Evolutionary conservation across 306 rosid genomes (phyloP).

Genomic region (Sicyos baderoa): DNA sequence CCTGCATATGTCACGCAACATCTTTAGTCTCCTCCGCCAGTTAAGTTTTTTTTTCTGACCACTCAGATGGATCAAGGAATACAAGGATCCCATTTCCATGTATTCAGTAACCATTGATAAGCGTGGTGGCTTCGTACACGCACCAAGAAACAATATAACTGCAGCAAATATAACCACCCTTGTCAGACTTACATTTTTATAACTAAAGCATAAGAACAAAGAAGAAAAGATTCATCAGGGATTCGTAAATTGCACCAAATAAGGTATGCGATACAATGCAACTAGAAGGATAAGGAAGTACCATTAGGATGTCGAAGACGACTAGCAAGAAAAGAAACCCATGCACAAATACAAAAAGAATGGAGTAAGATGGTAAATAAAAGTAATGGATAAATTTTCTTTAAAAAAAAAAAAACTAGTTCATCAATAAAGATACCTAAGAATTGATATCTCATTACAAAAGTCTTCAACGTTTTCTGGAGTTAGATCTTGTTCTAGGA

Average conservation of each 20-base stretch:
- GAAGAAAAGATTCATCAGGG: neutral
- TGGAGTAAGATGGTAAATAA: constrained; percentile 39
- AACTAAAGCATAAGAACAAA: constrained; percentile 1
- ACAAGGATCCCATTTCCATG: constrained; percentile 96
- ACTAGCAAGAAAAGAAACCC: constrained; percentile 40
- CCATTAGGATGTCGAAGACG: constrained; percentile 99
- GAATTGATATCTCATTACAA: constrained; percentile 93
- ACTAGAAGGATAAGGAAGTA: constrained; percentile 27
- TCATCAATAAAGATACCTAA: constrained; percentile 41
- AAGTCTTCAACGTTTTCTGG: constrained; percentile 96
- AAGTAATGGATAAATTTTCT: too few relatives aligned
- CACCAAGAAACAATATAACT: constrained; percentile 98
- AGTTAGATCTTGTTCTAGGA: constrained; percentile 91
- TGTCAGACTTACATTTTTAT: constrained; percentile 7
- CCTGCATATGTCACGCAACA: constrained; percentile 97
- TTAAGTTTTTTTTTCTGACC: constrained; percentile 88
- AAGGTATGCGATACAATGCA: constrained; percentile 6
- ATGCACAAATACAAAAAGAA: constrained; percentile 20
- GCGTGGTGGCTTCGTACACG: constrained; percentile 95
- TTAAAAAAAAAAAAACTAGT: too few relatives aligned
- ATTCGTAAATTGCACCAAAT: neutral
- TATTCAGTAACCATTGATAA: constrained; percentile 94
- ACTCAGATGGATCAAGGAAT: constrained; percentile 78
- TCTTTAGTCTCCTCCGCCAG: constrained; percentile 80
- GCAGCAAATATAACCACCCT: constrained; percentile 35